phyloP scores from a whole-genome alignment of 140 eudicot genomes.

The Senecio squalidus region DNA sequence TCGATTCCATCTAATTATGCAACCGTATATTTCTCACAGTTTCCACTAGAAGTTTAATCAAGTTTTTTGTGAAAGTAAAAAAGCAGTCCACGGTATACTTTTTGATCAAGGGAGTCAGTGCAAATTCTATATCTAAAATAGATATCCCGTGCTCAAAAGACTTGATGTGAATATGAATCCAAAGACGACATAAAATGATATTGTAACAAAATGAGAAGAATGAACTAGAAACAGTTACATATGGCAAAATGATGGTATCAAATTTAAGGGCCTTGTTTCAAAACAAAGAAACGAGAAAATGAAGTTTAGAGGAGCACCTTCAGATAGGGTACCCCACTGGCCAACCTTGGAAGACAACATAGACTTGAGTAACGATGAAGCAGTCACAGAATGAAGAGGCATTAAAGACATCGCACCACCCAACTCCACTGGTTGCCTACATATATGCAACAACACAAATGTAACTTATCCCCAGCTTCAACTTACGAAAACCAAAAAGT shows the following conservation, averaged over 20 bases:
- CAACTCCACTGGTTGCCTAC: slow-evolving; percentile 13
- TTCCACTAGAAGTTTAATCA: neutral
- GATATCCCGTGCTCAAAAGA: neutral
- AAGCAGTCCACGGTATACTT: neutral
- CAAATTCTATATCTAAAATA: neutral
- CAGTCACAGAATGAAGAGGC: slow-evolving; percentile 12
- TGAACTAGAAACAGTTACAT: neutral
- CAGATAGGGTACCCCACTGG: slow-evolving; percentile 10
- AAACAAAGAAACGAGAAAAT: neutral
- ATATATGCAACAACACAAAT: neutral
- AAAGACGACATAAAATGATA: too few relatives aligned
- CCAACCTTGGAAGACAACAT: slow-evolving; percentile 11
- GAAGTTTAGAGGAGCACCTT: neutral
- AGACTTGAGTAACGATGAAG: slow-evolving; percentile 7
- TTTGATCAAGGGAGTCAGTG: neutral
- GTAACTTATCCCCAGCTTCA: neutral
- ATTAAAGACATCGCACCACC: slow-evolving; percentile 10
- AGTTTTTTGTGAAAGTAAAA: neutral
- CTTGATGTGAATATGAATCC: neutral
- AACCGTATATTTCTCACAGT: neutral
- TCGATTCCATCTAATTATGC: neutral
- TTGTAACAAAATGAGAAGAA: too few relatives aligned
- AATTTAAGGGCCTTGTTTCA: neutral
- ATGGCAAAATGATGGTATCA: neutral
- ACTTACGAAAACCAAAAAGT: neutral